Base-by-base conservation (phyloP, 106 monocot genomes). In the Acanthochlamys bracteata region DNA sequence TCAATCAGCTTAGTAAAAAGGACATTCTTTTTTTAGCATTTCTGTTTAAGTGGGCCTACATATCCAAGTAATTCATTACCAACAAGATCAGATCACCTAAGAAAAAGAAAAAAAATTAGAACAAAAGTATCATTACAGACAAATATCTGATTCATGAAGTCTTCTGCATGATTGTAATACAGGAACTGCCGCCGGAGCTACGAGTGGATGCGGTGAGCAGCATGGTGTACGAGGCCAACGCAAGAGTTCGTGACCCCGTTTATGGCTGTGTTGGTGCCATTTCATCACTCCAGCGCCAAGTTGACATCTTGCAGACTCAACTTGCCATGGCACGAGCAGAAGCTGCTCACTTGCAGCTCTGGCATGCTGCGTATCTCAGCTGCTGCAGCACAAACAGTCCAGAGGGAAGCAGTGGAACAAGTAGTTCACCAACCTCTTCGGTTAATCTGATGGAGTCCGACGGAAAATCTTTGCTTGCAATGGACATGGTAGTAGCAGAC, bases 141-240 rank as follows among this genome's bases (percentile, higher is more conserved):
- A n/a, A n/a, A n/a, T n/a, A n/a, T n/a, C n/a, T n/a, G n/a, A n/a
- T n/a, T n/a, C n/a, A n/a, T n/a, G n/a, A n/a, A n/a, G n/a, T n/a
- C n/a, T n/a, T n/a, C n/a, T n/a, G n/a, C n/a, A 4, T 49, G 12
- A 49, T 49, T 49, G 49, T 49, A 49, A 55, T 55, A 20, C 55
- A 55, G 55, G 55, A 55, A 20, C 55, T 55, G 55, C 55, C 55
- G 22, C 19, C 22, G 20, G 55, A 55, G 20, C 20, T 55, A 20
- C 15, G 55, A 20, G 55, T 20, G 10, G 55, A 55, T 10, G 55
- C 55, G 1, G 55, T 55, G 55, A 55, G 55, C 55, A 55, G 55
- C 55, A 55, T 55, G 55, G 55, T 55, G 55, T 55, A 55, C 55
- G 55, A 55, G 55, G 55, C 55, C 10, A 55, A 55, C 22, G 55